Evolutionary conservation across 2,329 filamentous ascomycete species (phyloP).

Genomic region (Colletotrichum sp.): DNA sequence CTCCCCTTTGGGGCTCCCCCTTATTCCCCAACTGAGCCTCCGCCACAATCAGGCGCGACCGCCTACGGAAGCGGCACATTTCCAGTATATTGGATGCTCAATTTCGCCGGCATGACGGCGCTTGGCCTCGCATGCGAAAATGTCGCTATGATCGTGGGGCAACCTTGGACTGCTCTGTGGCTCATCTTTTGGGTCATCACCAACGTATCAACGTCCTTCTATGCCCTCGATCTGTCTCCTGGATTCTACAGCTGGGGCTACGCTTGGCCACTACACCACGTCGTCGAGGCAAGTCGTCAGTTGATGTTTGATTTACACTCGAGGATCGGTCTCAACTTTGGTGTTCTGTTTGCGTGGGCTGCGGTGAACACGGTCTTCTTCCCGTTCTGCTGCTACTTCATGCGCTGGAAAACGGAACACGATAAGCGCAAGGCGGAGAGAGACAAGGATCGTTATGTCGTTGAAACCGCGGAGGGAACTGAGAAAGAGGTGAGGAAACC

Average conservation of each 20-base stretch:
- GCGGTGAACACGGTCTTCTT: constrained; percentile 59
- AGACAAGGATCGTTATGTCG: constrained; percentile 30
- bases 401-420: constrained; percentile 44
- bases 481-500: constrained; percentile 32
- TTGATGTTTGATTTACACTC: constrained; percentile 66
- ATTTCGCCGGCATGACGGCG: constrained; percentile 67
- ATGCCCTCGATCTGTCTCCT: constrained; percentile 62
- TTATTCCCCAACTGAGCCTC: constrained; percentile 43
- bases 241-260: constrained; percentile 68
- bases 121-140: constrained; percentile 70
- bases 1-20: constrained; percentile 62
- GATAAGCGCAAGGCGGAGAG: constrained; percentile 29
- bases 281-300: constrained; percentile 64
- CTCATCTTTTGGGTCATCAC: constrained; percentile 73
- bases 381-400: constrained; percentile 49
- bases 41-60: constrained; percentile 51
- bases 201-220: constrained; percentile 66
- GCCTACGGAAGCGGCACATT: constrained; percentile 64
- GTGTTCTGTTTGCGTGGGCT: constrained; percentile 63
- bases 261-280: constrained; percentile 66
- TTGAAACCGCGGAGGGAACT: constrained; percentile 24
- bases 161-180: constrained; percentile 65
- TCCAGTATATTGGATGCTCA: constrained; percentile 67
- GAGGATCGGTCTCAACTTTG: constrained; percentile 64
- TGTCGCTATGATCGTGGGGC: constrained; percentile 65